Evolutionary conservation across 306 rosid genomes (phyloP).

Genomic region (Cicer yamashitae): DNA sequence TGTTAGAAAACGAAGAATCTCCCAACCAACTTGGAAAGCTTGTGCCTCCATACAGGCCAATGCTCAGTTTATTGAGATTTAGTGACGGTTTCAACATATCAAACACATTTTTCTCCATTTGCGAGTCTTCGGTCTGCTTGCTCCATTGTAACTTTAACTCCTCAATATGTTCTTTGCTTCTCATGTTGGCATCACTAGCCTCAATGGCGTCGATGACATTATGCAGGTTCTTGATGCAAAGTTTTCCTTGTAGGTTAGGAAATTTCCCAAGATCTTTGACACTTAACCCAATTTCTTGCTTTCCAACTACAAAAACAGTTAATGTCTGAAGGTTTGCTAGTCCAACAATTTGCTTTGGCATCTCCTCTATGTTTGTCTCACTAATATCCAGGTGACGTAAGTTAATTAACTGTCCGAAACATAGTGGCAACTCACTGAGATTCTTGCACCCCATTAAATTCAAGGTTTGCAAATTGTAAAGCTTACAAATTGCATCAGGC

Average conservation of each 20-base stretch:
- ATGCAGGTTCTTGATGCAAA: neutral
- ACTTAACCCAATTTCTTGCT: neutral
- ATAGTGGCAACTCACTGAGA: neutral
- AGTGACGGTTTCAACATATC: constrained; percentile 16
- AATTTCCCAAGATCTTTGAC: neutral
- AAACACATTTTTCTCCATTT: neutral
- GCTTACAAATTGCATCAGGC: neutral
- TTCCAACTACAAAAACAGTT: neutral
- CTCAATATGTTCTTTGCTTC: neutral
- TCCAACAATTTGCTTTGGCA: constrained; percentile 8
- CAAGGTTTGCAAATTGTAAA: constrained; percentile 20
- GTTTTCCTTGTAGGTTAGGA: neutral
- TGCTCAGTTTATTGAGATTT: neutral
- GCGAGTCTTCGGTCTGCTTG: neutral
- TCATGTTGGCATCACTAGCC: neutral
- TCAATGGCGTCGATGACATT: neutral
- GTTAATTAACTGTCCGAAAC: neutral
- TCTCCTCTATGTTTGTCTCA: rapidly evolving
- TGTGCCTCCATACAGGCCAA: neutral
- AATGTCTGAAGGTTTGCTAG: constrained; percentile 2
- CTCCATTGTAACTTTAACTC: neutral
- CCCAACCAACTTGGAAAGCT: constrained; percentile 31
- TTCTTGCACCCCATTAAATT: neutral
- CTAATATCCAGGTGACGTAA: neutral
- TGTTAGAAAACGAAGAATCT: constrained; percentile 8